phyloP scores from a whole-genome alignment of 805 yeast genomes.

The Nakazawaea wickerhamii region DNA sequence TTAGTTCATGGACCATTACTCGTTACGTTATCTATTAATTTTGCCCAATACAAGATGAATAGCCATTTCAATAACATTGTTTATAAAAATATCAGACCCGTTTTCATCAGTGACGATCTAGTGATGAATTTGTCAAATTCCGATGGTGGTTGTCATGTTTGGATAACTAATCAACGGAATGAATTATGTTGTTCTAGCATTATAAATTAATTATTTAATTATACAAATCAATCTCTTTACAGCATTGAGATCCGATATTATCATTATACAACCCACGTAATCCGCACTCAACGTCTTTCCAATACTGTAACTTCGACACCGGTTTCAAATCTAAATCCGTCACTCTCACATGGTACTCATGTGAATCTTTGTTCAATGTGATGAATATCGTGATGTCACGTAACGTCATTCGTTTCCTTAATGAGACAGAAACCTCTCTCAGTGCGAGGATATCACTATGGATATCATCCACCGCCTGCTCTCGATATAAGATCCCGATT shows the following conservation, averaged over 20 bases:
- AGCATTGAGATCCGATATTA: neutral
- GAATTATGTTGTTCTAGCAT: constrained; percentile 2
- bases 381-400: constrained; percentile 48
- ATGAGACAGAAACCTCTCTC: constrained; percentile 32
- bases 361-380: constrained; percentile 29
- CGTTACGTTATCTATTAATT: constrained; percentile 53
- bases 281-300: constrained; percentile 29
- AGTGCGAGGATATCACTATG: constrained; percentile 29
- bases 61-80: constrained; percentile 27
- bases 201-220: too few relatives aligned
- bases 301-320: constrained; percentile 35
- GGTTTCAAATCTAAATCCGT: constrained; percentile 48
- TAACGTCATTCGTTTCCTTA: constrained; percentile 44
- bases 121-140: constrained; percentile 19
- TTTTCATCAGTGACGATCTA: constrained; percentile 36
- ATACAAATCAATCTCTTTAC: neutral
- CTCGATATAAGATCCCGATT: constrained; percentile 18
- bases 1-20: constrained; percentile 82
- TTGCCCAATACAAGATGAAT: constrained; percentile 29
- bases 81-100: constrained; percentile 48
- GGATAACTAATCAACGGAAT: constrained; percentile 3
- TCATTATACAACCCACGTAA: constrained; percentile 12
- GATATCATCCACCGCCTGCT: constrained; percentile 30
- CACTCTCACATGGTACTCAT: constrained; percentile 21
- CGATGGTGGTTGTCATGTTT: constrained; percentile 11